phyloP scores from a whole-genome alignment of 495 filamentous ascomycete genomes.

The Talaromyces proteolyticus region DNA sequence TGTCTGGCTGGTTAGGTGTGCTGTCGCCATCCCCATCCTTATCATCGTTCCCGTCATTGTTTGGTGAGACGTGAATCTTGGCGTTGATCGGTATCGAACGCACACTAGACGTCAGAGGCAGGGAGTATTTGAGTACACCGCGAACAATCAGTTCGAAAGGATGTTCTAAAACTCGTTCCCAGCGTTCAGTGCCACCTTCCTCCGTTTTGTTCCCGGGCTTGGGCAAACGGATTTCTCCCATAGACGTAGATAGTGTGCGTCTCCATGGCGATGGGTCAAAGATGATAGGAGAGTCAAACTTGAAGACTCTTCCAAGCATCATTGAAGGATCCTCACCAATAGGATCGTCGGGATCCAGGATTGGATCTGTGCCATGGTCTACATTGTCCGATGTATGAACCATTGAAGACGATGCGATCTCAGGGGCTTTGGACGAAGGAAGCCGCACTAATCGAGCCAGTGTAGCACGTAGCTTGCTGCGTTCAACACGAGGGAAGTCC shows the following conservation, averaged over 20 bases:
- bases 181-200: slow-evolving; percentile 77
- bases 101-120: slow-evolving; percentile 71
- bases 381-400: slow-evolving; percentile 31
- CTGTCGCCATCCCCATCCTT: neutral
- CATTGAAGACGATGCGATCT: slow-evolving; percentile 5
- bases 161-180: slow-evolving; percentile 85
- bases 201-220: slow-evolving; percentile 88
- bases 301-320: slow-evolving; percentile 79
- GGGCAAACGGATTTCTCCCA: slow-evolving; percentile 73
- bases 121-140: slow-evolving; percentile 80
- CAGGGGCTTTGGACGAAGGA: neutral
- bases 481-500: slow-evolving; percentile 27
- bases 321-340: slow-evolving; percentile 71
- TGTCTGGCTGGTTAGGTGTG: neutral
- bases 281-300: slow-evolving; percentile 77
- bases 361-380: slow-evolving; percentile 69
- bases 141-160: slow-evolving; percentile 89
- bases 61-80: slow-evolving; percentile 44
- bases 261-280: slow-evolving; percentile 88
- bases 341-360: slow-evolving; percentile 47
- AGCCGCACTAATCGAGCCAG: slow-evolving; percentile 18
- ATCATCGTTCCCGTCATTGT: slow-evolving; percentile 36
- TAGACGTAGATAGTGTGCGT: slow-evolving; percentile 54
- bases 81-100: slow-evolving; percentile 48
- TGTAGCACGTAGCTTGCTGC: slow-evolving; percentile 28